Percentiles rank a stretch among this genome's conserved stretches.
Conservation (phyloP, 1,139 yeast species). For the Debaryomyces subglobosus region DNA sequence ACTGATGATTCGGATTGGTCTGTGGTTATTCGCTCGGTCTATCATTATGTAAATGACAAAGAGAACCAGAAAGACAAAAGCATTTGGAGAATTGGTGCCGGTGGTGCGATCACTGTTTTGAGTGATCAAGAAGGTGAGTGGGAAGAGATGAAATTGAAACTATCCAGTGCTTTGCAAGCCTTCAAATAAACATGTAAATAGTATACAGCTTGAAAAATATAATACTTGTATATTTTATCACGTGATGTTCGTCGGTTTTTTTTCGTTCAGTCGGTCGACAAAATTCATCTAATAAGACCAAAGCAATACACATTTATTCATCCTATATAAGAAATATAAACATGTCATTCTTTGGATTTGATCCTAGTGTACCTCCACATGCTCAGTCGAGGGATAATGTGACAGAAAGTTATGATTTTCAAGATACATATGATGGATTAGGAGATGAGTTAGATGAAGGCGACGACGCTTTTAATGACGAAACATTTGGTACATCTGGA, state of each 20-base stretch:
- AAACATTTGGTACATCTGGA: slow-evolving; percentile 76
- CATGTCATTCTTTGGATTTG: slow-evolving; percentile 66
- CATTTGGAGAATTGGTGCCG: slow-evolving; percentile 92
- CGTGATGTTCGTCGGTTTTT: slow-evolving; percentile 8
- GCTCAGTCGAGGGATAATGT: slow-evolving; percentile 12
- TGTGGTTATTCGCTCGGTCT: slow-evolving; percentile 86
- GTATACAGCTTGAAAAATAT: background rate
- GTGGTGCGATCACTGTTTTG: slow-evolving; percentile 94
- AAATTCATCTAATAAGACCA: slow-evolving; percentile 1
- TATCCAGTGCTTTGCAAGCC: slow-evolving; percentile 76
- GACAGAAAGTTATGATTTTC: slow-evolving; percentile 63
- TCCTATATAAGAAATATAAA: background rate
- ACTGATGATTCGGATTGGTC: slow-evolving; percentile 95
- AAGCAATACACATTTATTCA: slow-evolving; percentile 1
- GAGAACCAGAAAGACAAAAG: slow-evolving; percentile 30
- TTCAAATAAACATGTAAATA: slow-evolving; percentile 31
- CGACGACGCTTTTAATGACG: slow-evolving; percentile 83
- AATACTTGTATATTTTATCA: background rate
- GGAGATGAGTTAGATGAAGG: slow-evolving; percentile 70
- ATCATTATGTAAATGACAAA: slow-evolving; percentile 58
- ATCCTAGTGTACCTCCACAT: slow-evolving; percentile 46
- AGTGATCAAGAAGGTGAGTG: slow-evolving; percentile 83
- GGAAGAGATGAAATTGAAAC: slow-evolving; percentile 87
- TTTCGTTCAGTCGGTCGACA: slow-evolving; percentile 12
- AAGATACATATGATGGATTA: slow-evolving; percentile 81